Evolutionary conservation across 2,329 filamentous ascomycete species (phyloP).

Genomic region (Claviceps cyperi): DNA sequence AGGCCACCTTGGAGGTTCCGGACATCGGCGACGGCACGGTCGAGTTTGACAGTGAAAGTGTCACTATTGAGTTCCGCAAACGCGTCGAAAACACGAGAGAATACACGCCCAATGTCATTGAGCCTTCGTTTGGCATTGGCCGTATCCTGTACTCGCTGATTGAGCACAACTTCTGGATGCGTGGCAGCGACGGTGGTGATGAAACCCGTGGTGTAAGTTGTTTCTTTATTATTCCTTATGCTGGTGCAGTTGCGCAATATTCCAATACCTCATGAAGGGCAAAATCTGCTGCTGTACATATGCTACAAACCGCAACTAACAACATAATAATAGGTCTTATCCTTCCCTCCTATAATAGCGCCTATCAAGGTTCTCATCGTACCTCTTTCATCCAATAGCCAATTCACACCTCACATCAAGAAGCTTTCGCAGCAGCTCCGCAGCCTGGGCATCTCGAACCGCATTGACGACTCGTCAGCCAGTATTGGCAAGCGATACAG

Average conservation of each 20-base stretch:
- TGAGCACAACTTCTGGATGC: constrained; percentile 92
- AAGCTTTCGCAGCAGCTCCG: constrained; percentile 64
- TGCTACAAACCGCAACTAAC: constrained; percentile 2
- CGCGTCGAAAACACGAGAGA: constrained; percentile 73
- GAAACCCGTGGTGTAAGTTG: constrained; percentile 72
- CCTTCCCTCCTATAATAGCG: constrained; percentile 52
- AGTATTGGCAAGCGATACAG: constrained; percentile 91
- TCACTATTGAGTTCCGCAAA: constrained; percentile 73
- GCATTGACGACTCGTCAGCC: constrained; percentile 79
- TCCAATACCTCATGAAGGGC: neutral
- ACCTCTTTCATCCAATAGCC: constrained; percentile 66
- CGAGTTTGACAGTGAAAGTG: constrained; percentile 62
- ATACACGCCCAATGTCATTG: constrained; percentile 90
- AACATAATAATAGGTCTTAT: constrained; percentile 29
- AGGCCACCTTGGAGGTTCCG: constrained; percentile 62
- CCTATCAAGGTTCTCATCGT: constrained; percentile 91
- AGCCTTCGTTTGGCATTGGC: constrained; percentile 95
- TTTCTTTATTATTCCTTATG: neutral
- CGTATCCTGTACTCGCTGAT: constrained; percentile 85
- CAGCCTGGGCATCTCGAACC: constrained; percentile 62
- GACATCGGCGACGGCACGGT: constrained; percentile 55
- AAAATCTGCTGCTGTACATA: constrained; percentile 3
- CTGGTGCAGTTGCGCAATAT: neutral
- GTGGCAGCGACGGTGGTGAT: constrained; percentile 42
- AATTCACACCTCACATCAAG: constrained; percentile 66